Conservation (phyloP, 1,139 yeast genomes). For the Blastobotrys ciferrii region DNA sequence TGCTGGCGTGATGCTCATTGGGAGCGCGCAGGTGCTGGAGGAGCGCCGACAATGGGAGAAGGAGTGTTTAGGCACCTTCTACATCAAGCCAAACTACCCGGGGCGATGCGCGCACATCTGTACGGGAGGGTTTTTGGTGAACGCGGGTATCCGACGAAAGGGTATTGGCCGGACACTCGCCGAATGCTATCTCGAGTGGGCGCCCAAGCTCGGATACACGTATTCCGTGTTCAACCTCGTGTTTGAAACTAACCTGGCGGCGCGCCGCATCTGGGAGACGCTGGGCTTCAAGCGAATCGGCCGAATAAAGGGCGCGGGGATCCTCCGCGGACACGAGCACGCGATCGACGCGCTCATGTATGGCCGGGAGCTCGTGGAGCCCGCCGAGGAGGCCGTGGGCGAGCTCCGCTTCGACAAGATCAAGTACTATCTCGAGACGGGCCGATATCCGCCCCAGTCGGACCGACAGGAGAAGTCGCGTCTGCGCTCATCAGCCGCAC, state of each 20-base stretch:
- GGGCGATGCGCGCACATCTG: conserved; percentile 94
- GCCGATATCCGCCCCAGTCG: conserved; percentile 79
- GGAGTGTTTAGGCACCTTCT: conserved; percentile 83
- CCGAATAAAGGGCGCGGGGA: conserved; percentile 77
- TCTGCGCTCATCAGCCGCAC: conserved; percentile 76
- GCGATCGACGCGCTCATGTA: conserved; percentile 82
- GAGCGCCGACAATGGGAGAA: conserved; percentile 75
- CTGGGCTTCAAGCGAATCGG: conserved; percentile 77
- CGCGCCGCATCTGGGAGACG: conserved; percentile 76
- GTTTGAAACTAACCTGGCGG: conserved; percentile 83
- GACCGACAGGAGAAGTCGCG: conserved; percentile 83
- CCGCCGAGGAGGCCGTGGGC: conserved; percentile 51
- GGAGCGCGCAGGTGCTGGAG: conserved; percentile 35
- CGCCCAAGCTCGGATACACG: conserved; percentile 82
- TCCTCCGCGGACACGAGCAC: conserved; percentile 74
- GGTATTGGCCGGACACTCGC: conserved; percentile 86
- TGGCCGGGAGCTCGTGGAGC: conserved; percentile 53
- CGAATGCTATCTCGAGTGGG: conserved; percentile 86
- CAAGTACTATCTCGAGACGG: conserved; percentile 75
- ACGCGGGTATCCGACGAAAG: conserved; percentile 89
- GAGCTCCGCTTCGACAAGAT: conserved; percentile 74
- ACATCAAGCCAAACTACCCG: conserved; percentile 83
- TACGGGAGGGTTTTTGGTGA: conserved; percentile 83
- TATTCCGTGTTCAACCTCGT: conserved; percentile 81
- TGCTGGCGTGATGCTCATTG: conserved; percentile 79